Percentiles rank a stretch among this genome's conserved stretches.
phyloP scores from a whole-genome alignment of 2,329 filamentous ascomycete species.

The Fusarium floridanum region DNA sequence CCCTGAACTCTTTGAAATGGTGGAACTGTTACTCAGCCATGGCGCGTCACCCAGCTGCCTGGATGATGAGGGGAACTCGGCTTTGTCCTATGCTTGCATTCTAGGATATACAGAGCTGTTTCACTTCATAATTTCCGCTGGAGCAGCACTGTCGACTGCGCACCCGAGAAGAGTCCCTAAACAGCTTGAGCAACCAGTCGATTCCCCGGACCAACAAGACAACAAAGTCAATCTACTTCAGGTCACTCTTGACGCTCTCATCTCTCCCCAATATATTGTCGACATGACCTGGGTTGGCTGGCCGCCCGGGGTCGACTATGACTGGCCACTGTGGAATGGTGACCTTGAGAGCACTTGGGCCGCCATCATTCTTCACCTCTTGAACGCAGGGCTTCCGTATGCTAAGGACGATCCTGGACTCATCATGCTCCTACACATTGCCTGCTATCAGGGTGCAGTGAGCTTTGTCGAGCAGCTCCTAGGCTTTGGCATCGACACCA shows the following conservation, averaged over 20 bases:
- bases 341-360: slow-evolving; percentile 15
- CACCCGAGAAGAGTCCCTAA: background rate
- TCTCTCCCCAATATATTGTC: slow-evolving; percentile 14
- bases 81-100: slow-evolving; percentile 15
- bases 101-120: slow-evolving; percentile 15
- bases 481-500: background rate
- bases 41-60: background rate
- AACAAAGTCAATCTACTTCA: slow-evolving; percentile 10
- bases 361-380: background rate
- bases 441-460: background rate
- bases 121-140: background rate
- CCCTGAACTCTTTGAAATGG: slow-evolving; percentile 12
- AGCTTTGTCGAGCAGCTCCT: background rate
- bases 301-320: slow-evolving; percentile 14
- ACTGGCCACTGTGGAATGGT: background rate
- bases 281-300: slow-evolving; percentile 22
- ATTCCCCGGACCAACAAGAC: background rate
- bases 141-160: background rate
- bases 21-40: slow-evolving; percentile 12
- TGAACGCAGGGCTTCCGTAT: background rate
- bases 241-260: slow-evolving; percentile 11
- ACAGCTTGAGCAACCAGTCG: background rate
- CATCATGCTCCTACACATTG: slow-evolving; percentile 23
- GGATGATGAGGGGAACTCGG: slow-evolving; percentile 10
- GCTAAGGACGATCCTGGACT: background rate